phyloP scores from a whole-genome alignment of 164 flowering plant species.

The Sedum album region DNA sequence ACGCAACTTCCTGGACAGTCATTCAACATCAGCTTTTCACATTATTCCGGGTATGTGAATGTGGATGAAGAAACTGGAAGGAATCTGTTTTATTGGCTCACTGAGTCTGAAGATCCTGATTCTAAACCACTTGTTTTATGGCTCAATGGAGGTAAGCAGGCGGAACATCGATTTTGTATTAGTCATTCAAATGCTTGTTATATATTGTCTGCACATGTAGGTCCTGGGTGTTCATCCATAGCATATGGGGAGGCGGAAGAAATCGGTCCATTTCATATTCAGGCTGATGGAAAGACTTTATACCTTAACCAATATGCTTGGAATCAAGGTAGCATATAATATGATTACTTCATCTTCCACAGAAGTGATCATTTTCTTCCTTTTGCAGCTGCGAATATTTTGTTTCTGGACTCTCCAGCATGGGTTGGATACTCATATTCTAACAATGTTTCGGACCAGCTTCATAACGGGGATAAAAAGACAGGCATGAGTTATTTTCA shows the following conservation, averaged over 20 bases:
- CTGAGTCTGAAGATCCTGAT: constrained; percentile 61
- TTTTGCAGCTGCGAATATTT: constrained; percentile 68
- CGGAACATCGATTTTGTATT: no score
- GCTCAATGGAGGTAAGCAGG: constrained; percentile 76
- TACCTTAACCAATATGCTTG: constrained; percentile 80
- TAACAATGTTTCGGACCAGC: no score
- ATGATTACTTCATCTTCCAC: background rate
- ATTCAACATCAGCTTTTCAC: constrained; percentile 54
- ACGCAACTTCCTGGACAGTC: constrained; percentile 59
- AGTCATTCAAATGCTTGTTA: background rate
- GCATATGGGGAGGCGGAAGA: constrained; percentile 88
- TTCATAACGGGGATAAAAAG: no score
- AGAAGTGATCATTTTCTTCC: background rate
- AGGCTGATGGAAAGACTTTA: constrained; percentile 65
- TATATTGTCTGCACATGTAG: constrained; percentile 23
- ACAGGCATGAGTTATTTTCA: no score
- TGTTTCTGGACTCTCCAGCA: constrained; percentile 79
- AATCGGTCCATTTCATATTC: constrained; percentile 85
- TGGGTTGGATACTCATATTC: constrained; percentile 71
- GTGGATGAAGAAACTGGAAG: constrained; percentile 64
- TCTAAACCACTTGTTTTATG: constrained; percentile 83
- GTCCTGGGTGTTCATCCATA: constrained; percentile 96
- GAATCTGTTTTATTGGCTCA: constrained; percentile 78
- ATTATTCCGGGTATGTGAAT: constrained; percentile 69
- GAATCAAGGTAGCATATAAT: constrained; percentile 51